Conservation (phyloP, 495 filamentous ascomycete species). For the Xylaria nigripes region DNA sequence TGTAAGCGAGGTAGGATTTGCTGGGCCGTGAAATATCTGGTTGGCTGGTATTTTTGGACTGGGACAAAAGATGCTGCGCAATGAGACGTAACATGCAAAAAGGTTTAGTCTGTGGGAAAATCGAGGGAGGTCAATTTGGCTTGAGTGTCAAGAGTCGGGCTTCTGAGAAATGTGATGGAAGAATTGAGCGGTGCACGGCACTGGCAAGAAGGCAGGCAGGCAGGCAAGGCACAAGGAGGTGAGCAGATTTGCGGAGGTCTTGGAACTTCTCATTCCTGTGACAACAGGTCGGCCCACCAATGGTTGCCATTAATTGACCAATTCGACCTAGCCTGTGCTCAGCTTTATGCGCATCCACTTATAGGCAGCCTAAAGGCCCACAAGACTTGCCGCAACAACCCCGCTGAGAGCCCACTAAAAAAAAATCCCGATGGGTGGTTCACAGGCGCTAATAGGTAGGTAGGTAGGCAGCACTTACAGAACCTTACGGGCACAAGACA, state of each 20-base stretch:
- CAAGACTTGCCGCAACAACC: not conserved
- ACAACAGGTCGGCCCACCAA: slow-evolving; percentile 8
- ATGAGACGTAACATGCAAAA: not conserved
- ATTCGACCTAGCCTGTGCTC: slow-evolving; percentile 10
- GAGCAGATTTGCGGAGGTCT: not conserved
- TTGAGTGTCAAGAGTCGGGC: not conserved
- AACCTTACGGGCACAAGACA: too few species aligned
- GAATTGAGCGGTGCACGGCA: not conserved
- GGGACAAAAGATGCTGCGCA: not conserved
- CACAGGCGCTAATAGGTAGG: not conserved
- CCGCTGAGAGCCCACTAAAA: not conserved
- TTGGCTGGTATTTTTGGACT: not conserved
- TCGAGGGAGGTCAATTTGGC: not conserved
- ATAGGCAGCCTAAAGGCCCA: not conserved
- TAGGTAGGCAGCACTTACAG: too few species aligned
- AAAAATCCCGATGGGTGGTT: not conserved
- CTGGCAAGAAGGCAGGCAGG: not conserved
- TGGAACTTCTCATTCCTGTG: slow-evolving; percentile 14
- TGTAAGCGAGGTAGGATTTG: slow-evolving; percentile 20
- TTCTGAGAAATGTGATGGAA: not conserved
- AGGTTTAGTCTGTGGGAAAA: not conserved
- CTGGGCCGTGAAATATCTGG: slow-evolving; percentile 9
- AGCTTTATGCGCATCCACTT: slow-evolving; percentile 5
- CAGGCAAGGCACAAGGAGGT: not conserved
- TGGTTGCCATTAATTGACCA: slow-evolving; percentile 11